These are phyloP conservation scores for Pseudocercospora eumusae DNA, from an alignment of 2,329 filamentous ascomycete species.

Conservation along the genomic window DNA sequence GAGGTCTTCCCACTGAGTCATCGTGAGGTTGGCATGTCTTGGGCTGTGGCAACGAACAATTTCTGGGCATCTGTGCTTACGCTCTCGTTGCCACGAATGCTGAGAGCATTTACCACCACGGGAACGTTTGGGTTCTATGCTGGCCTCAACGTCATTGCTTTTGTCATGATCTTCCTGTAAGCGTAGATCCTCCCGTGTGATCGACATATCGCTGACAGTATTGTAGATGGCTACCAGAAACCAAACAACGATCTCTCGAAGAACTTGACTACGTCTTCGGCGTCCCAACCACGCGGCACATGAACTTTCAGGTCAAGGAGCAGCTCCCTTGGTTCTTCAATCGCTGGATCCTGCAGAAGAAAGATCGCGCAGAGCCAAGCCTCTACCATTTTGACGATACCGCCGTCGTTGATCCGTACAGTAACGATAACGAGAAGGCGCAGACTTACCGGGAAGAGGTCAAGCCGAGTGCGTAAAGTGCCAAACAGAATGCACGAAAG, in stretches of 20 bases:
- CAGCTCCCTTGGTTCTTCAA: slow-evolving; percentile 16
- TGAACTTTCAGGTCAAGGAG: slow-evolving; percentile 14
- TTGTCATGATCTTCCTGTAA: slow-evolving; percentile 52
- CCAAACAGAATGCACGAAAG: neutral
- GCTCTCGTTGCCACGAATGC: slow-evolving; percentile 53
- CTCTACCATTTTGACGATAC: slow-evolving; percentile 10
- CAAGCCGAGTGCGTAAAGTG: neutral
- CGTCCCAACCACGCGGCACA: slow-evolving; percentile 10
- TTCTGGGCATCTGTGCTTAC: slow-evolving; percentile 54
- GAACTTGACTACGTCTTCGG: slow-evolving; percentile 52
- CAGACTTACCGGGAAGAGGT: neutral
- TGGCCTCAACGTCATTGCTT: slow-evolving; percentile 59
- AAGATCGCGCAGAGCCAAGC: neutral
- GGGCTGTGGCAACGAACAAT: slow-evolving; percentile 38
- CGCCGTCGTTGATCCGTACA: neutral
- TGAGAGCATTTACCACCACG: slow-evolving; percentile 51
- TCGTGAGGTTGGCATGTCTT: slow-evolving; percentile 37
- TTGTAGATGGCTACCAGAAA: slow-evolving; percentile 47
- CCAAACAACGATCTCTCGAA: slow-evolving; percentile 49
- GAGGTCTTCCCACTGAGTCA: slow-evolving; percentile 40
- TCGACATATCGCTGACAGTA: neutral
- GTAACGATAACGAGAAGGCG: neutral
- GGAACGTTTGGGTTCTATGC: slow-evolving; percentile 65
- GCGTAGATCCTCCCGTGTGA: neutral
- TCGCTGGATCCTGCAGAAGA: slow-evolving; percentile 6